Percentiles rank a stretch among this genome's conserved stretches.
Evolutionary conservation across 257 asterid genomes (phyloP).

Genomic region (Cruciata laevipes): DNA sequence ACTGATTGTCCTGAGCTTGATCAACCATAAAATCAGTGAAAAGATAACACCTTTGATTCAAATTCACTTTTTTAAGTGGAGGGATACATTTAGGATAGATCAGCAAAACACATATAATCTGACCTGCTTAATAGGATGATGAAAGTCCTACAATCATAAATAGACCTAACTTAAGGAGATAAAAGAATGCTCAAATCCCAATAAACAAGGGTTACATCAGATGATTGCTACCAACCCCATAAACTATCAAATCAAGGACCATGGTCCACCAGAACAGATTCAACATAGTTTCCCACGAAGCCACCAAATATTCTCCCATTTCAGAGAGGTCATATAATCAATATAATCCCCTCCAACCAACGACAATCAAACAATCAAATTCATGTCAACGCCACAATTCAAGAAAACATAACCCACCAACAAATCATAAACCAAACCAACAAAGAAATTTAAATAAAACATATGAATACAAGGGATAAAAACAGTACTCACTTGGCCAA

Average conservation of each 20-base stretch:
- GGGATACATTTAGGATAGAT: neutral
- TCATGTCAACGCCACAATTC: neutral
- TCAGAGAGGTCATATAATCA: neutral
- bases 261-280: slow-evolving; percentile 1
- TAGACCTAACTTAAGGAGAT: neutral
- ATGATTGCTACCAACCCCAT: neutral
- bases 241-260: neutral
- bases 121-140: neutral
- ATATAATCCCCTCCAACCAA: neutral
- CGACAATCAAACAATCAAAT: neutral
- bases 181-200: neutral
- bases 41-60: neutral
- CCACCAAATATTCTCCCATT: neutral
- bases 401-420: slow-evolving; percentile 3
- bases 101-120: neutral
- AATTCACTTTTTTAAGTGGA: neutral
- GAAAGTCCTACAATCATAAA: neutral
- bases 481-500: slow-evolving; percentile 43
- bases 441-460: neutral
- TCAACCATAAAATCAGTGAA: neutral
- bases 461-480: neutral
- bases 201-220: neutral
- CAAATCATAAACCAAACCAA: slow-evolving; percentile 4
- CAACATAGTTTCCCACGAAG: neutral
- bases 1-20: neutral